Conservation (phyloP, 257 asterid species). For the Mentha longifolia region DNA sequence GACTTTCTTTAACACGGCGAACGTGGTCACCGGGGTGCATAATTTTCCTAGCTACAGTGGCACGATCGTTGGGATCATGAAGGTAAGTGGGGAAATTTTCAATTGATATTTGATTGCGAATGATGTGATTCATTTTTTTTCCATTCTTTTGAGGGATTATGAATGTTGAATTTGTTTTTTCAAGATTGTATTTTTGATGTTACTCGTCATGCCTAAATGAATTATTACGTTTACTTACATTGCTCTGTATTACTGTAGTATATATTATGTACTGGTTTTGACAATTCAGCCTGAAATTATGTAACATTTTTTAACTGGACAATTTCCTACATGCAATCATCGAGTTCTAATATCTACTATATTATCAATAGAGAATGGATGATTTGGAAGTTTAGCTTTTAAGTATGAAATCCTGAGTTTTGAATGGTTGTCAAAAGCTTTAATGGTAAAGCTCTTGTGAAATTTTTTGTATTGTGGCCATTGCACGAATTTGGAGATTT, state of each 20-base stretch:
- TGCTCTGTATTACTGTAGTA: not conserved
- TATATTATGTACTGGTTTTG: not conserved
- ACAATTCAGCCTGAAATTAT: not conserved
- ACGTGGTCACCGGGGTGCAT: conserved; percentile 62
- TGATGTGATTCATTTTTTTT: not conserved
- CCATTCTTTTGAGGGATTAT: not conserved
- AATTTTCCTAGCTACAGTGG: conserved; percentile 61
- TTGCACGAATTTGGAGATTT: not conserved
- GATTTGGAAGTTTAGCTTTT: not conserved
- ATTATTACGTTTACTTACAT: not conserved
- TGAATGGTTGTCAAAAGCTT: not conserved
- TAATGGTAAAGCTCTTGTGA: not conserved
- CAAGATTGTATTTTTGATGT: not conserved
- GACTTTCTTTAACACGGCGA: conserved; percentile 64
- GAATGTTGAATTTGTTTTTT: not conserved
- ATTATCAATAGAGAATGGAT: no score
- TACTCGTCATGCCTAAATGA: not conserved
- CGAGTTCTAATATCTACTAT: no score
- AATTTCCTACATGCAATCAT: not conserved
- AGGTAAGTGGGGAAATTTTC: conserved; percentile 38
- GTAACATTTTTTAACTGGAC: not conserved
- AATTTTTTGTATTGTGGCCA: not conserved
- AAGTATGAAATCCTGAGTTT: not conserved
- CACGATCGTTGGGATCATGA: conserved; percentile 67
- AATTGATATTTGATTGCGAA: not conserved